Evolutionary conservation across 371 early-diverging fungal genomes (phyloP).

Genomic region (Sporodiniella umbellata): DNA sequence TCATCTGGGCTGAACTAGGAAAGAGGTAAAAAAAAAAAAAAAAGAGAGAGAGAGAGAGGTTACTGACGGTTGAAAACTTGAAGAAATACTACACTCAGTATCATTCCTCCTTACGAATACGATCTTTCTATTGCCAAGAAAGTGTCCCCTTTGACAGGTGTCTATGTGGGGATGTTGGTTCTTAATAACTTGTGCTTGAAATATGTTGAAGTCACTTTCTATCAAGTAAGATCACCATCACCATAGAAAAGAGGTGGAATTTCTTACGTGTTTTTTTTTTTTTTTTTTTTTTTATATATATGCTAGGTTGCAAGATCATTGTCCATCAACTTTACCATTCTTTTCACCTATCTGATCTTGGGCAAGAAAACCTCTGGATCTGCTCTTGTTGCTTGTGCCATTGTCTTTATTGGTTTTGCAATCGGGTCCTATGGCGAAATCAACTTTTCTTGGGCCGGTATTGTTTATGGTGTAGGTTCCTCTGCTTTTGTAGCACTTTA

Average conservation of each 20-base stretch:
- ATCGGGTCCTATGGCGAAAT: slow-evolving; percentile 71
- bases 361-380: slow-evolving; percentile 53
- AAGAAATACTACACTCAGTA: slow-evolving; percentile 54
- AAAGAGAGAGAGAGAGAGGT: neutral
- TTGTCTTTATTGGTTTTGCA: slow-evolving; percentile 71
- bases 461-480: slow-evolving; percentile 67
- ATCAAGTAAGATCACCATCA: no score
- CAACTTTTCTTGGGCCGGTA: slow-evolving; percentile 69
- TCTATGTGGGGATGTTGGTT: slow-evolving; percentile 72
- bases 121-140: slow-evolving; percentile 50
- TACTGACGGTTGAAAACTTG: neutral
- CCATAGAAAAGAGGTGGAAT: neutral
- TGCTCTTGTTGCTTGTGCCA: slow-evolving; percentile 58
- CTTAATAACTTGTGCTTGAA: slow-evolving; percentile 70
- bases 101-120: slow-evolving; percentile 72
- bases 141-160: slow-evolving; percentile 64
- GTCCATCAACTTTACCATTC: slow-evolving; percentile 71
- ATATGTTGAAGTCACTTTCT: slow-evolving; percentile 71
- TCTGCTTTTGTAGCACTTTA: slow-evolving; percentile 72
- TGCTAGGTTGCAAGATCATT: slow-evolving; percentile 69
- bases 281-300: no score
- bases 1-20: slow-evolving; percentile 60
- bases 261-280: neutral
- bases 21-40: slow-evolving; percentile 43
- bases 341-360: slow-evolving; percentile 64